Evolutionary conservation across 805 yeast genomes (phyloP), one percentile per base, ranked within the genome.

Genomic region (Cyberlindnera mycetangii): DNA sequence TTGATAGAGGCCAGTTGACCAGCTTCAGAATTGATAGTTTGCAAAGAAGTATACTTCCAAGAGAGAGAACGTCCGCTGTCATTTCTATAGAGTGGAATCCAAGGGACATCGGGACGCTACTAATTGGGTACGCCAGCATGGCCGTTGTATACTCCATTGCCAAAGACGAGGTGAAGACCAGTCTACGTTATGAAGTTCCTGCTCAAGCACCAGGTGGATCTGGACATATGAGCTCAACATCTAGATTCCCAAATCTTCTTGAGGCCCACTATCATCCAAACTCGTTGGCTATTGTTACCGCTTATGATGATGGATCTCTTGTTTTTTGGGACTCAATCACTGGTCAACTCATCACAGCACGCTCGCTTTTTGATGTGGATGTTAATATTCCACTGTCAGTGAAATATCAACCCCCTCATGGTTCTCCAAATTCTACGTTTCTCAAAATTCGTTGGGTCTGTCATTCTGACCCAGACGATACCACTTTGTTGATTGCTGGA

Each of bases 311-410:
- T 58, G 92, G 92, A 42, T 77, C 95, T 0, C 57, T 93, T 30
- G 96, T 80, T 2, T 93, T 93, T 59, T 93, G 98, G 97, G 99
- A 93, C 63, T 85, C 88, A 1, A 74, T 80, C 25, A 81, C 81
- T 30, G 97, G 95, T 0, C 77, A 78, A 14, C 65, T 80, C 35
- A 69, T 93, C 12, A 81, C 81, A 42, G 93, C 97, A 1, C 75
- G 97, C 53, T 75, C 86, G 1, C 49, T 84, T 5, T 75, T 75
- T 48, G 95, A 86, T 40, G 70, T 79, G 3, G 76, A 79, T 43
- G 76, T 89, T 8, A 83, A 87, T 55, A 59, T 64, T 17, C 81
- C 84, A 3, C 70, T 56, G 48, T 49, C 48, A 16, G 25, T 28
- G 41, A 44, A 27, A 8, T 15, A 48, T 17, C 22, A 55, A 57